Conservation (phyloP, 257 asterid species). For the Orobanche coerulescens region DNA sequence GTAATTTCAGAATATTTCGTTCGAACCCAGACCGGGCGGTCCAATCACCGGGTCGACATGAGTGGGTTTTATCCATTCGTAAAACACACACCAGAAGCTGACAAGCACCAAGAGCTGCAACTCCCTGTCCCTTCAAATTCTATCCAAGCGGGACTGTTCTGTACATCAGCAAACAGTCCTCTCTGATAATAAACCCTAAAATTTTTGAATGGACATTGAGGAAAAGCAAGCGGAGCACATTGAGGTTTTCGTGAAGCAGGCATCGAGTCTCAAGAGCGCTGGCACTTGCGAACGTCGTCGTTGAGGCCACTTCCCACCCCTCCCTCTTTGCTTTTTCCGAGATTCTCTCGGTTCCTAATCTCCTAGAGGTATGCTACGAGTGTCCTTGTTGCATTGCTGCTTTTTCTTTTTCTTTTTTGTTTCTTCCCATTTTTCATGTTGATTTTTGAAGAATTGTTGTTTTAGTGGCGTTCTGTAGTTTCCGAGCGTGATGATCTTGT, state of each 20-base stretch:
- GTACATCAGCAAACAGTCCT: too few relatives aligned
- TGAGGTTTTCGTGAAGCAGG: conserved; percentile 67
- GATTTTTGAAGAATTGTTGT: neutral
- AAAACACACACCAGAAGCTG: too few relatives aligned
- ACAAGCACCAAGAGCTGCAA: too few relatives aligned
- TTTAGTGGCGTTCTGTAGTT: neutral
- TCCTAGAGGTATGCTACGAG: conserved; percentile 42
- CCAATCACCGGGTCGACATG: too few relatives aligned
- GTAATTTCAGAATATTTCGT: too few relatives aligned
- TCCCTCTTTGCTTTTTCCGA: conserved; percentile 88
- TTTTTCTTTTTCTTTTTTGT: too few relatives aligned
- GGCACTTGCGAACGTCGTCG: conserved; percentile 42
- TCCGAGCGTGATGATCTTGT: neutral
- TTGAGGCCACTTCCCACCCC: conserved; percentile 88
- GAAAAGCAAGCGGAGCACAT: conserved; percentile 81
- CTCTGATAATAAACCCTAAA: too few relatives aligned
- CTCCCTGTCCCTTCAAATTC: too few relatives aligned
- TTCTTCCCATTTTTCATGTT: neutral
- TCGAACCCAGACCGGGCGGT: too few relatives aligned
- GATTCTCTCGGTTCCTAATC: conserved; percentile 57
- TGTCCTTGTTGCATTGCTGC: neutral
- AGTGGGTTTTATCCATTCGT: too few relatives aligned
- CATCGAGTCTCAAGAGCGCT: conserved; percentile 46
- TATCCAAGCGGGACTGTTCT: too few relatives aligned
- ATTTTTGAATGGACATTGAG: conserved; percentile 87